Conservation (phyloP, 83 land plant genomes). For the Larix sibirica region DNA sequence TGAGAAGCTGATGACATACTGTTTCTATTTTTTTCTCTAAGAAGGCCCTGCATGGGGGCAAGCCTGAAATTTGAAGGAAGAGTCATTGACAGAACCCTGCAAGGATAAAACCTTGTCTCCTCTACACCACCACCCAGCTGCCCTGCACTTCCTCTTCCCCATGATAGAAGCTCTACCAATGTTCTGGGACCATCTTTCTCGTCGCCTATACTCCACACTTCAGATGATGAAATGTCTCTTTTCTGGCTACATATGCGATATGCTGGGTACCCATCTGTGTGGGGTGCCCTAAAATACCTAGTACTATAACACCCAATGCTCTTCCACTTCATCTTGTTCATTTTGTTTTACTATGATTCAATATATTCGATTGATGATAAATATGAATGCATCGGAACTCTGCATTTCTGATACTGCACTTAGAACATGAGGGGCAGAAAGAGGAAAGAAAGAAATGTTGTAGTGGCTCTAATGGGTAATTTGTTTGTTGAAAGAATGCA, state of each 20-base stretch:
- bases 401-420: background rate
- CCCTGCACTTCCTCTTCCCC: constrained; percentile 88
- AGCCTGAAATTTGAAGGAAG: constrained; percentile 46
- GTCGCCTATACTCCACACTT: background rate
- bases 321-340: background rate
- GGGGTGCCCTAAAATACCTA: background rate
- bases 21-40: background rate
- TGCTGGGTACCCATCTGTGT: background rate
- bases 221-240: background rate
- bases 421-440: too few species aligned
- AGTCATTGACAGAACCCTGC: constrained; percentile 46
- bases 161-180: constrained; percentile 52
- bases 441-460: too few species aligned
- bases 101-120: constrained; percentile 58
- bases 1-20: background rate
- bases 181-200: constrained; percentile 6
- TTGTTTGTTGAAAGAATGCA: too few species aligned
- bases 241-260: background rate
- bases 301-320: background rate
- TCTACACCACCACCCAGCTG: constrained; percentile 85
- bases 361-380: background rate
- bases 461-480: too few species aligned
- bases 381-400: background rate
- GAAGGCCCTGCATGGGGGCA: constrained; percentile 41
- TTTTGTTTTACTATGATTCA: background rate